Conservation (phyloP, 345 rosid species). For the Barbarea vulgaris region DNA sequence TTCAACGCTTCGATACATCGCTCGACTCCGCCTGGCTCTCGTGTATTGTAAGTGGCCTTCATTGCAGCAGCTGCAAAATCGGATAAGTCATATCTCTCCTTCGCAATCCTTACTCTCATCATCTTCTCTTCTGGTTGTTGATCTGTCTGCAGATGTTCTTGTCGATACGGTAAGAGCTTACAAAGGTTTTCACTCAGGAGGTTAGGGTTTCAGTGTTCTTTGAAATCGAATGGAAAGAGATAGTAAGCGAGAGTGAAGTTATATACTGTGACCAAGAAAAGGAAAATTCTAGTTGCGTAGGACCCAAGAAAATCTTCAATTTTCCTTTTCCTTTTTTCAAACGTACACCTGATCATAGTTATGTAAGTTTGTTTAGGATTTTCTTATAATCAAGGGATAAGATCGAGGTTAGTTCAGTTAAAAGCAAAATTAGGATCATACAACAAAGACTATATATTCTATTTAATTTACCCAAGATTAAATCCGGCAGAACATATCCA, state of each 20-base stretch:
- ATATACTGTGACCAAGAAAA: neutral
- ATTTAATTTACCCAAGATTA: neutral
- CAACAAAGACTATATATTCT: neutral
- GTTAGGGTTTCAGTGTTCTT: neutral
- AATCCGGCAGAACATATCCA: neutral
- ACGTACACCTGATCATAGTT: neutral
- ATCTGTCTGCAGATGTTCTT: neutral
- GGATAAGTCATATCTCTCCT: neutral
- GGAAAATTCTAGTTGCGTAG: neutral
- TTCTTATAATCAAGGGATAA: neutral
- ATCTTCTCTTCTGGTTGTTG: neutral
- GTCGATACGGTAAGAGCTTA: neutral
- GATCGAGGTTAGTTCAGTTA: too few species aligned
- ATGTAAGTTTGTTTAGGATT: neutral
- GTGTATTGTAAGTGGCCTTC: neutral
- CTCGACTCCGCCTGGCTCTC: neutral
- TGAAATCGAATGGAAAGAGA: neutral
- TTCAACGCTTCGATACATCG: constrained; percentile 2
- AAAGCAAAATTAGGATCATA: neutral
- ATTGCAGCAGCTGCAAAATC: neutral
- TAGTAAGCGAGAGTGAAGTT: neutral
- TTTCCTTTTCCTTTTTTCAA: neutral
- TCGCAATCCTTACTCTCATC: neutral
- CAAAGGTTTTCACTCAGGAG: neutral
- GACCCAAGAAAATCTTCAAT: neutral